Evolutionary conservation across 139 green algal genomes (phyloP).

Genomic region (Micromonas commoda): DNA sequence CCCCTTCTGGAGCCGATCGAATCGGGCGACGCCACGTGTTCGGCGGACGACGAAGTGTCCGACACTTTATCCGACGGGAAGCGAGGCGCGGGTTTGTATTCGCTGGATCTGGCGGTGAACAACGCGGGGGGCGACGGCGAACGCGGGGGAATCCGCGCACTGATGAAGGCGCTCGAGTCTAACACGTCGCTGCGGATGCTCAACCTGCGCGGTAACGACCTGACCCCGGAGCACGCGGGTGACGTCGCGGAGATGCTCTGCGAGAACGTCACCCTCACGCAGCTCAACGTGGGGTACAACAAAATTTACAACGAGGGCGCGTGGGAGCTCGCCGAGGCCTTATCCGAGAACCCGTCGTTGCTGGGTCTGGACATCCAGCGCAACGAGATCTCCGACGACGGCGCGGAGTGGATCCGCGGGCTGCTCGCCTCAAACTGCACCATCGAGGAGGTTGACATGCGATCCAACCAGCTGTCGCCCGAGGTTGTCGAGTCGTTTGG

Average conservation of each 20-base stretch:
- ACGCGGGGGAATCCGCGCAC: background rate
- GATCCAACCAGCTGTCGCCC: conserved; percentile 10
- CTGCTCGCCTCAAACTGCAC: background rate
- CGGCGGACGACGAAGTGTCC: background rate
- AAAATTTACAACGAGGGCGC: conserved; percentile 17
- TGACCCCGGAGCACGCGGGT: background rate
- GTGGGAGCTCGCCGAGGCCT: conserved; percentile 8
- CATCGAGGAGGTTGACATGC: background rate
- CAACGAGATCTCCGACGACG: conserved; percentile 23
- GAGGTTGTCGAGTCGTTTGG: background rate
- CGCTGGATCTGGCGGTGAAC: conserved; percentile 8
- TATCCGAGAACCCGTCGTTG: background rate
- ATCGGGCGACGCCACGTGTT: background rate
- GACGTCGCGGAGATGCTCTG: conserved; percentile 16
- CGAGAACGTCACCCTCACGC: background rate
- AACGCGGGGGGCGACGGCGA: background rate
- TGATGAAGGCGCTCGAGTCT: background rate
- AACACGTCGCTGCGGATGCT: conserved; percentile 9
- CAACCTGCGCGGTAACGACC: conserved; percentile 20
- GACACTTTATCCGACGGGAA: background rate
- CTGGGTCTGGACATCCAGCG: conserved; percentile 7
- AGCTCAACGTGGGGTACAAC: conserved; percentile 23
- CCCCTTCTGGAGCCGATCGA: background rate
- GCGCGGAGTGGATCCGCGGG: background rate
- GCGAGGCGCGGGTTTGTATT: background rate